These are phyloP conservation scores for Colletotrichum kahawae DNA, from an alignment of 2,329 filamentous ascomycete genomes.

Conservation along the genomic window DNA sequence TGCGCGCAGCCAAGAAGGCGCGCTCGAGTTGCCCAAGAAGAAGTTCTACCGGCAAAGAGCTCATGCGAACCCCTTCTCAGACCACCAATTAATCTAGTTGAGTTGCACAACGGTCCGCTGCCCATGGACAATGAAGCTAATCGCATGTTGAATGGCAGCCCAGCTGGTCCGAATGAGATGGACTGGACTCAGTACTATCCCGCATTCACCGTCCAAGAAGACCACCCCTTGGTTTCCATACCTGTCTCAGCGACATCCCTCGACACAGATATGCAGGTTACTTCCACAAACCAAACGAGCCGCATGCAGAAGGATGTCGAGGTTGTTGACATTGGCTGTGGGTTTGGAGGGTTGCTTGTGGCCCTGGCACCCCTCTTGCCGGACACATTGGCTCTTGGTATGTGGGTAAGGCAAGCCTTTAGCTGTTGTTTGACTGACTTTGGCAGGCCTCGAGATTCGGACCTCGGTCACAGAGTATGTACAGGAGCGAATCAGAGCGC, in stretches of 20 bases:
- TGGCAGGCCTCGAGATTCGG: slow-evolving; percentile 86
- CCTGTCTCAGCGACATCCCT: neutral
- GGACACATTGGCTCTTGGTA: slow-evolving; percentile 82
- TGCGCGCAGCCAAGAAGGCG: slow-evolving; percentile 54
- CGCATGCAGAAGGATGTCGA: slow-evolving; percentile 74
- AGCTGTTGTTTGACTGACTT: slow-evolving; percentile 12
- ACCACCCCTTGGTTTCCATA: neutral
- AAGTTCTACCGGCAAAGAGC: slow-evolving; percentile 94
- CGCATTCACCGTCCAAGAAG: slow-evolving; percentile 59
- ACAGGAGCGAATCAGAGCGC: slow-evolving; percentile 81
- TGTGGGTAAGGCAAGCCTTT: neutral
- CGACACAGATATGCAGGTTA: slow-evolving; percentile 15
- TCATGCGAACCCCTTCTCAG: slow-evolving; percentile 97
- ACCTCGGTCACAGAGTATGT: slow-evolving; percentile 90
- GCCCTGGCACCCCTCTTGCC: slow-evolving; percentile 84
- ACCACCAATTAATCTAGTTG: slow-evolving; percentile 88
- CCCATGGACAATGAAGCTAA: neutral
- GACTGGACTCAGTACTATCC: slow-evolving; percentile 90
- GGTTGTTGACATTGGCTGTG: slow-evolving; percentile 95
- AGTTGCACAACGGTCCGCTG: slow-evolving; percentile 5
- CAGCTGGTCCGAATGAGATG: slow-evolving; percentile 80
- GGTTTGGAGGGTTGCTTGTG: slow-evolving; percentile 90
- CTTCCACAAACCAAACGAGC: slow-evolving; percentile 32
- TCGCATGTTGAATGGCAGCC: slow-evolving; percentile 56
- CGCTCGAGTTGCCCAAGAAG: slow-evolving; percentile 80